Percentiles rank a stretch among this genome's conserved stretches.
These are phyloP conservation scores for Hypoxylon sp. DNA, from an alignment of 2,329 filamentous ascomycete genomes.

Conservation along the genomic window DNA sequence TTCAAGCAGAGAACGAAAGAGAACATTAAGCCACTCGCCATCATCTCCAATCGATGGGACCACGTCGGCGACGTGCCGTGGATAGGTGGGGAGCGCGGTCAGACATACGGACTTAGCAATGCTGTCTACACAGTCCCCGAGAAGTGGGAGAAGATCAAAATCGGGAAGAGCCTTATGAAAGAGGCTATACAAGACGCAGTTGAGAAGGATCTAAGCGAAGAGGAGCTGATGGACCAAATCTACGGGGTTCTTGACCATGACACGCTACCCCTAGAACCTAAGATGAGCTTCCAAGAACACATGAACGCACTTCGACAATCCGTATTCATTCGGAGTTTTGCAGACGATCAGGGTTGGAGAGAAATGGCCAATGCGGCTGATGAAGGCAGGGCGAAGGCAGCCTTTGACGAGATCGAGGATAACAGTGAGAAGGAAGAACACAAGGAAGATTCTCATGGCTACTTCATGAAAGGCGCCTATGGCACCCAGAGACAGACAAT, in stretches of 20 bases:
- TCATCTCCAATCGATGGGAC: slow-evolving; percentile 73
- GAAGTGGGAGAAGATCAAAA: slow-evolving; percentile 73
- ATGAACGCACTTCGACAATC: slow-evolving; percentile 69
- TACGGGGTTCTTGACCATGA: slow-evolving; percentile 71
- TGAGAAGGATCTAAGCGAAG: slow-evolving; percentile 58
- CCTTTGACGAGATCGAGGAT: slow-evolving; percentile 57
- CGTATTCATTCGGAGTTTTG: slow-evolving; percentile 73
- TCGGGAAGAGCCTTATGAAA: slow-evolving; percentile 64
- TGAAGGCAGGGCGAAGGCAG: slow-evolving; percentile 57
- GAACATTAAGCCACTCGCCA: slow-evolving; percentile 66
- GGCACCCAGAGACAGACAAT: slow-evolving; percentile 76
- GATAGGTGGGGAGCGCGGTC: slow-evolving; percentile 66
- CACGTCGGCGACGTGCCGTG: slow-evolving; percentile 69
- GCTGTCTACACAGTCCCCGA: slow-evolving; percentile 67
- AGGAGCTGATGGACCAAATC: slow-evolving; percentile 65
- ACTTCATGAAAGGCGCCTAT: slow-evolving; percentile 72
- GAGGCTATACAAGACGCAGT: slow-evolving; percentile 60
- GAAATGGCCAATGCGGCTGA: slow-evolving; percentile 62
- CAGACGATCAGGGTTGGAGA: slow-evolving; percentile 61
- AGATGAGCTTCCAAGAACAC: slow-evolving; percentile 67
- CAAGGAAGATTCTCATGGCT: slow-evolving; percentile 55
- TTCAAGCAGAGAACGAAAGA: slow-evolving; percentile 58
- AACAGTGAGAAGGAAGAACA: slow-evolving; percentile 56
- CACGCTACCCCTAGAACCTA: slow-evolving; percentile 64
- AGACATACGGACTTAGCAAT: slow-evolving; percentile 74